These are phyloP conservation scores for Salix viminalis DNA, from an alignment of 345 rosid genomes.

Conservation along the genomic window DNA sequence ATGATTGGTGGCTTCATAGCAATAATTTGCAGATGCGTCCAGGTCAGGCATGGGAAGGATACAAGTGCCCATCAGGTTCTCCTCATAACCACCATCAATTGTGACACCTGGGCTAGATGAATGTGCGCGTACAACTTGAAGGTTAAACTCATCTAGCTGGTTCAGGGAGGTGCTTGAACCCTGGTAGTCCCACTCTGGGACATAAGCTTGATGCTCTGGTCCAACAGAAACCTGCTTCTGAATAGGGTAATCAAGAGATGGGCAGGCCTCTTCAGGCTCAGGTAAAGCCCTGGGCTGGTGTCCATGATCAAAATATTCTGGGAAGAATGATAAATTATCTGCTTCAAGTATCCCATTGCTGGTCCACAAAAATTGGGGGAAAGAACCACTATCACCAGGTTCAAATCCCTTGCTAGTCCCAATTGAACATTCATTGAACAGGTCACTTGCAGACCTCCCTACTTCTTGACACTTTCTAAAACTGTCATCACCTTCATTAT, in stretches of 20 bases:
- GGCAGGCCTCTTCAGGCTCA: slow-evolving; percentile 34
- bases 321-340: slow-evolving; percentile 36
- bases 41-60: slow-evolving; percentile 52
- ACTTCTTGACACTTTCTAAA: slow-evolving; percentile 18
- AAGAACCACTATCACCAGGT: slow-evolving; percentile 16
- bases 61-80: slow-evolving; percentile 45
- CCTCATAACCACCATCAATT: slow-evolving; percentile 18
- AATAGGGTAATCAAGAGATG: slow-evolving; percentile 32
- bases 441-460: slow-evolving; percentile 16
- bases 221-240: slow-evolving; percentile 48
- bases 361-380: slow-evolving; percentile 31
- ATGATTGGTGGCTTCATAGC: slow-evolving; percentile 23
- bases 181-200: slow-evolving; percentile 41
- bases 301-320: slow-evolving; percentile 39
- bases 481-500: slow-evolving; percentile 23
- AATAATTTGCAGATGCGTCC: slow-evolving; percentile 21
- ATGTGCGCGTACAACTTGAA: slow-evolving; percentile 8
- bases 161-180: slow-evolving; percentile 3
- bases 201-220: slow-evolving; percentile 51
- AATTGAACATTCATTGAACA: slow-evolving; percentile 3
- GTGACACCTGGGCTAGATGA: neutral
- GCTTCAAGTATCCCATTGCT: slow-evolving; percentile 28
- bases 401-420: slow-evolving; percentile 15
- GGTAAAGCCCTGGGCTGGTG: slow-evolving; percentile 22
- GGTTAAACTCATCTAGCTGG: slow-evolving; percentile 7